A percentile compares a stretch with the other conserved stretches of the same genome.
Evolutionary conservation across 306 rosid genomes (phyloP).

Genomic region (Psophocarpus tetragonolobus): DNA sequence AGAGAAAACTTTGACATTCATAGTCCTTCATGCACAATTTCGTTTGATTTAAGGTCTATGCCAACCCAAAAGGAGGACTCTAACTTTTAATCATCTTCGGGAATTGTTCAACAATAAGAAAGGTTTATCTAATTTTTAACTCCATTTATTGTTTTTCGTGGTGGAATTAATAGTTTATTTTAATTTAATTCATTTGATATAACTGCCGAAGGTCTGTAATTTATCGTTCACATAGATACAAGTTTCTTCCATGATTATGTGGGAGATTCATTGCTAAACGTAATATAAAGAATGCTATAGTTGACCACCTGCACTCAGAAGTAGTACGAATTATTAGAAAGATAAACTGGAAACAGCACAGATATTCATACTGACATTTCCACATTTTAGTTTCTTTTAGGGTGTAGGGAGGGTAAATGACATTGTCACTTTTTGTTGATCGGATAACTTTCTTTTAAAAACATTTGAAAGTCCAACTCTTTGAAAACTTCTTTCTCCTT

Average conservation of each 20-base stretch:
- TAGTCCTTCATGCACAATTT: background rate
- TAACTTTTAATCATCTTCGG: background rate
- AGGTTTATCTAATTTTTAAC: background rate
- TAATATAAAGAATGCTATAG: background rate
- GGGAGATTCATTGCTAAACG: background rate
- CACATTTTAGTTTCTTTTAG: too few relatives aligned
- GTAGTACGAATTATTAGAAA: background rate
- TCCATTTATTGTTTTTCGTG: background rate
- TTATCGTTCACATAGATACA: background rate
- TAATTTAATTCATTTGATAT: background rate
- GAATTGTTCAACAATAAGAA: background rate
- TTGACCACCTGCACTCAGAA: conserved; percentile 11
- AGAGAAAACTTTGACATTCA: background rate
- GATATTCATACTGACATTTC: background rate
- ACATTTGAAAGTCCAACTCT: conserved; percentile 32
- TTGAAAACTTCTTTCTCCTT: conserved; percentile 34
- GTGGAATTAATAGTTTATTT: too few relatives aligned
- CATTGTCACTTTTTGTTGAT: conserved; percentile 4
- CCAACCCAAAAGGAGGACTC: background rate
- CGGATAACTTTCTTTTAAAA: background rate
- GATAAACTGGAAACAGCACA: too few relatives aligned
- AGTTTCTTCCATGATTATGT: background rate
- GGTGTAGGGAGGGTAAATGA: background rate
- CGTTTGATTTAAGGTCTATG: background rate
- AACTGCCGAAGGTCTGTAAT: background rate